Evolutionary conservation across 495 filamentous ascomycete genomes (phyloP), one percentile per base, ranked within the genome.

Genomic region (Neurospora cerealis): DNA sequence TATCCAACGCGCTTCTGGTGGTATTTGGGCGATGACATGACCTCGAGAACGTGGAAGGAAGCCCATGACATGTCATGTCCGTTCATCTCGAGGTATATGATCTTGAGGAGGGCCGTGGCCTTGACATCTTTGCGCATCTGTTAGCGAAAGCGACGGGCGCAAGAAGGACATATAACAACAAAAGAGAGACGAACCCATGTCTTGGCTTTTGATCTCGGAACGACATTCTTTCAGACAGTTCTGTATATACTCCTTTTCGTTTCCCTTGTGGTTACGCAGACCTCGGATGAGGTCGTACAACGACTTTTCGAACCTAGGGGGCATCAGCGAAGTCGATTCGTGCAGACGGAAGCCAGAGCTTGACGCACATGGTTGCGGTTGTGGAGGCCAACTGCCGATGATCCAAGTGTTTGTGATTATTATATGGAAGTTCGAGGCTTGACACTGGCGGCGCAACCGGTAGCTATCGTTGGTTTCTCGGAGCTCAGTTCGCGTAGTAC

Each of bases 1-100:
- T 99, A 99, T 36, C 94, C 96, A 54, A 97, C 93, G 74, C 96
- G 85, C 81, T 99, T 99, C 80, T 97, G 96, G 42, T 92, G 86
- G 81, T 97, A 97, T 81, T 97, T 98, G 19, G 91, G 82, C 7
- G 93, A 96, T 32, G 94, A 96, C 96, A 99, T 99, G 81, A 99
- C 96, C 83, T 99, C 96, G 40, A 99, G 90, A 15, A 98, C 96
- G 81, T 98, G 93, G 81, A 99, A 99, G 10, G 94, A 93, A 24
- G 96, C 96, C 96, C 96, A 99, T 0, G 96, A 98, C 96, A 99
- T 99, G 83, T 99, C 96, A 79, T 99, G 93, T 13, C 96, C 96
- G 79, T 97, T 94, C 96, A 99, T 99, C 81, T 99, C 96, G 74
- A 99, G 88, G 80, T 99, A 99, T 44, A 97, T 91, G 72, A 99